Base-by-base conservation (phyloP, 1,284 basidiomycete genomes). In the Microbotryum saponariae region DNA sequence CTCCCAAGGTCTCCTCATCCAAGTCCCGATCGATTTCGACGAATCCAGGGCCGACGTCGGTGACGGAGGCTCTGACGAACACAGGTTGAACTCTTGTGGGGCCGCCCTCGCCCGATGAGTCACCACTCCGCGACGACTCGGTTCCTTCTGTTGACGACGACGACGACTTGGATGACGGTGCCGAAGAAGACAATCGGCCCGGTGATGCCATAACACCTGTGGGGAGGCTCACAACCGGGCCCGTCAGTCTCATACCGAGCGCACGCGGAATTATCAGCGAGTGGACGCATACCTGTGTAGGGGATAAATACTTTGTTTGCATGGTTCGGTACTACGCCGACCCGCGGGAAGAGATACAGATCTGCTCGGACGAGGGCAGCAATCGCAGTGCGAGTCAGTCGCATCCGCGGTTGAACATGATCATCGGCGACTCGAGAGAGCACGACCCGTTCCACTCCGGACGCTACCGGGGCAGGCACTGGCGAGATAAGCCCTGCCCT, bases 241-340 rank as follows among this genome's bases (percentile, higher is more conserved):
- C 29, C 29, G 29, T 52, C n/a, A 23, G 48, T 14, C 21, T 23
- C 20, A 14, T n/a, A 14, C 14, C 48, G 1, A 6, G 29, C 29
- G 29, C 29, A 31, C 29, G 29, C 29, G 29, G 9, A 23, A 21
- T 29, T 49, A 4, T 21, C 23, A 50, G 10, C 48, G 14, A 50
- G 21, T n/a, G 21, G 48, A 14, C 20, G 20, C 21, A 72, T 48
- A 44, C 62, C 62, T n/a, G 56, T 58, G 59, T 64, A 68, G 2
- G 70, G 71, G 21, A 72, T 68, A 56, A 72, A 72, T 51, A 70
- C 70, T 55, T 72, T 72, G 20, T 61, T 50, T 12, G 70, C 68
- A 42, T 73, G 73, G 1, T 67, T 70, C 3, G 73, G 69, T 0
- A 74, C 61, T 37, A 74, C 66, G 10, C 60, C 61, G 25, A 70